Evolutionary conservation across 371 early-diverging fungal species (phyloP), one percentile per base, ranked within the genome.

Genomic region (Catenaria anguillulae): DNA sequence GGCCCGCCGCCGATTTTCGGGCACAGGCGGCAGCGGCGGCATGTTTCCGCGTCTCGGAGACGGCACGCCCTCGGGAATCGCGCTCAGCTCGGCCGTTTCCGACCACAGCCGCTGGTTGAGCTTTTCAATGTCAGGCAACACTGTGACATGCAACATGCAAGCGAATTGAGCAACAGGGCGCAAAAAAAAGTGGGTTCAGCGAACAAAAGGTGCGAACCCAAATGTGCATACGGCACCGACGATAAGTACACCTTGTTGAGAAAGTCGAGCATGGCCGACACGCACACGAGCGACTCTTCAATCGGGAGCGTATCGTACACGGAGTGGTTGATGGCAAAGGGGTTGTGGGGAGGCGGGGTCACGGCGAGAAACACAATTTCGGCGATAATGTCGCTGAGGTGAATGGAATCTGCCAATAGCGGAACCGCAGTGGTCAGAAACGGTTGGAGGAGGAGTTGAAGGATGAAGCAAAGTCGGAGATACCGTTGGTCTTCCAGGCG

Each of bases 381-480:
- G 23, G 78, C 80, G 31, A 89, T 69, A n/a, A 89, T 83, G 62
- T 89, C 85, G 84, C 86, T 86, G 21, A 86, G 72, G 6, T 75
- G 66, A 2, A 89, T 29, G 2, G 26, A 29, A 15, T 50, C 52
- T 50, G 17, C 29, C 0, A 2, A 21, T 0, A 1, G 46, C n/a
- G n/a, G 2, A 8, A 37, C 37, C 4, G 37, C 8, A 8, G n/a
- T n/a, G n/a, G n/a, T n/a, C n/a, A n/a, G 37, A 37, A 13, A 8
- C 37, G 37, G 37, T 13, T 37, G 37, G 37, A 37, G 8, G n/a
- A n/a, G 15, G n/a, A n/a, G n/a, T n/a, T 8, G 29, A 8, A 17
- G 13, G 17, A 10, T 2, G 52, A 31, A 50, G 52, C 6, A 10
- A 26, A 0, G 31, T 0, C 13, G 29, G 54, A n/a, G n/a, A n/a